Evolutionary conservation across 306 rosid species (phyloP), one percentile per base, ranked within the genome.

Genomic region (Myrica gale): DNA sequence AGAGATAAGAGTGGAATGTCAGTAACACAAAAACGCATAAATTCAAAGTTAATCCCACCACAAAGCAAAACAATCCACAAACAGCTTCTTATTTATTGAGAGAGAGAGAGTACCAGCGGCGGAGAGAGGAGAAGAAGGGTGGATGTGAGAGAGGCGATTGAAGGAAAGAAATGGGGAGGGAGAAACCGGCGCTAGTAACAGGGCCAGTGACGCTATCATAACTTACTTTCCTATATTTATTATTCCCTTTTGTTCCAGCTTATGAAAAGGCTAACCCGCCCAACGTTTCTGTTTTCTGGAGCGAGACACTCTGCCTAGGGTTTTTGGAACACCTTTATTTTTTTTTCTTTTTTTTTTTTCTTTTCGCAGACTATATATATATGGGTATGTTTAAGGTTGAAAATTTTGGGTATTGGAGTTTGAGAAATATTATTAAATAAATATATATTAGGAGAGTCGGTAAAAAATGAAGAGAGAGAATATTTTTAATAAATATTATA

Each of bases 111-210:
- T 68, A 93, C 98, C 91, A 48, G 81, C 63, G 51, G 85, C 32
- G 3, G 77, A 21, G 23, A 72, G 70, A 63, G 88, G 72, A 0
- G 82, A 56, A 39, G 80, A 26, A 5, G 79, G 69, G 10, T 77
- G 69, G 74, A 83, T 81, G 72, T 52, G 88, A 74, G 92, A 86
- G 80, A 88, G 75, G 53, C 93, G 92, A 85, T 68, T 79, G 87
- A 89, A 76, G 74, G 86, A 81, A 68, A 79, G 20, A n/a, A 82
- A 55, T 11, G 82, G 81, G 55, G 88, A 71, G 11, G 85, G 50
- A 46, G 85, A 80, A 68, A 76, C 82, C 83, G 91, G 89, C 87
- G 87, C 76, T 81, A 84, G 46, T 61, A 89, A 74, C 4, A 73
- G 66, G 48, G 74, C 72, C 51, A 80, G 37, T 42, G 78, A 67